Evolutionary conservation across 2,329 filamentous ascomycete genomes (phyloP).

Genomic region (Curvularia verruculosa): DNA sequence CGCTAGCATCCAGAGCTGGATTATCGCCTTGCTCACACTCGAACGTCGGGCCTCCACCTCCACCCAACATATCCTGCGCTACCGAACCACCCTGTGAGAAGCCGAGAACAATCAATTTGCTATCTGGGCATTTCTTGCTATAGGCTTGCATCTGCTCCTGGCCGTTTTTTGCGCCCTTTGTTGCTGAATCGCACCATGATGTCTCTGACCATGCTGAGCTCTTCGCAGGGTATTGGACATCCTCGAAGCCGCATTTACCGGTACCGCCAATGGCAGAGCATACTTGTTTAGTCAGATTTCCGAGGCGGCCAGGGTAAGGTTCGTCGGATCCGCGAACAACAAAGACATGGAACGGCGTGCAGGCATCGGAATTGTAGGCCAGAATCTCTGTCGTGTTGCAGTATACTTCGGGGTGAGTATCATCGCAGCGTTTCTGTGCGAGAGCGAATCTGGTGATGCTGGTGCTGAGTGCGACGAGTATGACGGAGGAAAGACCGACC

Average conservation of each 20-base stretch:
- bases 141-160: slow-evolving; percentile 36
- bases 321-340: slow-evolving; percentile 38
- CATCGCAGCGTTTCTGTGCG: slow-evolving; percentile 35
- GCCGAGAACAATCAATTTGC: slow-evolving; percentile 36
- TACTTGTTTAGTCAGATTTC: slow-evolving; percentile 30
- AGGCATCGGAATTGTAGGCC: slow-evolving; percentile 27
- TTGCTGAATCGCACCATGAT: slow-evolving; percentile 36
- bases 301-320: slow-evolving; percentile 35
- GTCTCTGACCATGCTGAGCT: slow-evolving; percentile 32
- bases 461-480: slow-evolving; percentile 16
- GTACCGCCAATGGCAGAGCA: slow-evolving; percentile 26
- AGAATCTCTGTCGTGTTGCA: slow-evolving; percentile 36
- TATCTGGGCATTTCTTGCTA: slow-evolving; percentile 34
- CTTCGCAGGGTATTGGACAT: slow-evolving; percentile 37
- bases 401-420: slow-evolving; percentile 24
- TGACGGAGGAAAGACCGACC: slow-evolving; percentile 8
- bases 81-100: slow-evolving; percentile 37
- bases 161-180: slow-evolving; percentile 29
- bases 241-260: slow-evolving; percentile 33
- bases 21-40: slow-evolving; percentile 31
- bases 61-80: slow-evolving; percentile 36
- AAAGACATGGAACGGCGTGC: slow-evolving; percentile 37
- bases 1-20: slow-evolving; percentile 26
- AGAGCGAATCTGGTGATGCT: slow-evolving; percentile 13
- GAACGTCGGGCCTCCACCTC: slow-evolving; percentile 36